Conservation (phyloP, 2,329 filamentous ascomycete genomes). For the Xylaria digitata region DNA sequence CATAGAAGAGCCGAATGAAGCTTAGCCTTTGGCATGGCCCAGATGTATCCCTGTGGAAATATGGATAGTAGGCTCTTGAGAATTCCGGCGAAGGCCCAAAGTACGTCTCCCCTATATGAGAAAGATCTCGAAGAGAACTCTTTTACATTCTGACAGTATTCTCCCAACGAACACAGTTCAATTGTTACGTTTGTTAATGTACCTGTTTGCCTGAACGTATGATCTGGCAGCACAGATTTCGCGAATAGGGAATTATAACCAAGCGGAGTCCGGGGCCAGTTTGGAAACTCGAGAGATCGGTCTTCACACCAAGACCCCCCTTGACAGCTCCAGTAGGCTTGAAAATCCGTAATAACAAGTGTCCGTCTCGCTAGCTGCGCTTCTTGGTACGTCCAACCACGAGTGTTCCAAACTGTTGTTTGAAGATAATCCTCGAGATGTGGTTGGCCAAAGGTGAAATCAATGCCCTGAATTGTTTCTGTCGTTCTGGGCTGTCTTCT, state of each 20-base stretch:
- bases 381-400: conserved; percentile 1
- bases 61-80: not conserved
- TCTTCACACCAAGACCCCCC: not conserved
- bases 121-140: not conserved
- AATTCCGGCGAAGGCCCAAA: not conserved
- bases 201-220: too few relatives aligned
- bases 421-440: not conserved
- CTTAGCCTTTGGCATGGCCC: not conserved
- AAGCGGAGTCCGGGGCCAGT: not conserved
- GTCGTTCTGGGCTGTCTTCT: not conserved
- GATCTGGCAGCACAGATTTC: too few relatives aligned
- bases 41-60: conserved; percentile 1
- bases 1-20: not conserved
- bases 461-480: not conserved
- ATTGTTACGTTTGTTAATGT: too few relatives aligned
- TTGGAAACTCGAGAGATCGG: not conserved
- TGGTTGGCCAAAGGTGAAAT: not conserved
- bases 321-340: not conserved
- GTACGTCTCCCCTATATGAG: not conserved
- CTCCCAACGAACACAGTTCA: not conserved
- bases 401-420: not conserved
- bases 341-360: not conserved
- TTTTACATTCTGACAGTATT: not conserved
- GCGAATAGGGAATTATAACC: not conserved
- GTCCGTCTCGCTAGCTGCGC: not conserved